These are phyloP conservation scores for Saccharomyces kudriavzevii DNA, from an alignment of 805 yeast genomes.

Conservation along the genomic window DNA sequence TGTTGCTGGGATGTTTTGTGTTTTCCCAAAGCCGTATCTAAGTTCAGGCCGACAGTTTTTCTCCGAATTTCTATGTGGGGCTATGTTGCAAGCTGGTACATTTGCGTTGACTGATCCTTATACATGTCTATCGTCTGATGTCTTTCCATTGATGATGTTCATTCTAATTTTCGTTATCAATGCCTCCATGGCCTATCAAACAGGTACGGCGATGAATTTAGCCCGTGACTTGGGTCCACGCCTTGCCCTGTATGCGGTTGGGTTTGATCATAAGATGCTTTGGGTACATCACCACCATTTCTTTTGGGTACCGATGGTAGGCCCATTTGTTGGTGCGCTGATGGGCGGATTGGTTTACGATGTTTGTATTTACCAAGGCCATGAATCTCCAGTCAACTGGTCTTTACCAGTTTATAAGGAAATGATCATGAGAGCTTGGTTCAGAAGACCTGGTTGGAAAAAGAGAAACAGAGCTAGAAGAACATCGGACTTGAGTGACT, in stretches of 20 bases:
- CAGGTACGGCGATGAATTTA: slow-evolving; percentile 48
- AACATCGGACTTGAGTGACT: slow-evolving; percentile 24
- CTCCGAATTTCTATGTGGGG: slow-evolving; percentile 41
- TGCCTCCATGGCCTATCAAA: slow-evolving; percentile 42
- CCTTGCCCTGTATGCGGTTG: slow-evolving; percentile 40
- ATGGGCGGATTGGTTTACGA: slow-evolving; percentile 47
- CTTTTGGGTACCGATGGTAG: slow-evolving; percentile 47
- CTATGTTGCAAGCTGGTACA: slow-evolving; percentile 38
- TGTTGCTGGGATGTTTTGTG: slow-evolving; percentile 41
- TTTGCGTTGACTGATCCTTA: slow-evolving; percentile 46
- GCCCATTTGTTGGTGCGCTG: slow-evolving; percentile 42
- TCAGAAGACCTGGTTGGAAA: slow-evolving; percentile 27
- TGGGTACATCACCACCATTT: slow-evolving; percentile 36
- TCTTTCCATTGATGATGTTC: slow-evolving; percentile 42
- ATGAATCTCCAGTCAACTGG: slow-evolving; percentile 45
- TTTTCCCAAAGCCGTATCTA: slow-evolving; percentile 37
- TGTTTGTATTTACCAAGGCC: slow-evolving; percentile 42
- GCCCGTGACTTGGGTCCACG: slow-evolving; percentile 53
- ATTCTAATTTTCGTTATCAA: slow-evolving; percentile 40
- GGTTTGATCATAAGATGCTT: slow-evolving; percentile 36
- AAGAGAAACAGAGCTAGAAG: slow-evolving; percentile 21
- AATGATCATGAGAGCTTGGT: slow-evolving; percentile 21
- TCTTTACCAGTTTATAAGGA: slow-evolving; percentile 26
- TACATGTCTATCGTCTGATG: slow-evolving; percentile 38
- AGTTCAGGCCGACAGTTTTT: slow-evolving; percentile 38